These are phyloP conservation scores for Dioscorea zingiberensis DNA, from an alignment of 106 monocot species.

Conservation along the genomic window DNA sequence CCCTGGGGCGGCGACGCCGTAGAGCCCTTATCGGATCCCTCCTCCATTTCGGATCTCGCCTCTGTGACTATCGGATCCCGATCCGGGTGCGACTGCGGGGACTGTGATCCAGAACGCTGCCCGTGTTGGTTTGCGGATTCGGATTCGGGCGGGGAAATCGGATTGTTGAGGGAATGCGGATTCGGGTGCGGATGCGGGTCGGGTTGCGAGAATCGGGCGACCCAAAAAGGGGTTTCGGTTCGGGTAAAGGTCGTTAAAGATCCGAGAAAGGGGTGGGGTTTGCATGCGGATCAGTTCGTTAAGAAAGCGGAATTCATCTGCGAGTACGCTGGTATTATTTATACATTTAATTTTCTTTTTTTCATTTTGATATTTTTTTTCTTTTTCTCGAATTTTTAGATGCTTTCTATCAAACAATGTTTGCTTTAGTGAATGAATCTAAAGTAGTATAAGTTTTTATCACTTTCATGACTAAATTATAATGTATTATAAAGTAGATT, in stretches of 20 bases:
- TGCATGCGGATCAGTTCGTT: constrained; percentile 42
- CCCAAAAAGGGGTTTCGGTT: constrained; percentile 43
- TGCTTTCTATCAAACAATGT: no score
- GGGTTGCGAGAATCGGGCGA: constrained; percentile 38
- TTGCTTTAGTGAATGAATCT: no score
- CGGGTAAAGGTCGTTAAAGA: constrained; percentile 35
- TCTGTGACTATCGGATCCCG: not conserved
- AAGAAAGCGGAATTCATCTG: constrained; percentile 45
- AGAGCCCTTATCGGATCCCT: not conserved
- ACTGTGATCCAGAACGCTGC: constrained; percentile 11
- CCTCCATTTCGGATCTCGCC: constrained; percentile 6
- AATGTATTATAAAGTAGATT: no score
- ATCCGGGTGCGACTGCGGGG: constrained; percentile 34
- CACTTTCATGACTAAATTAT: no score
- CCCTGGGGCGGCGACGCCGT: constrained; percentile 27
- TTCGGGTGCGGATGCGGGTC: constrained; percentile 30
- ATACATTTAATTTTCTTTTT: no score
- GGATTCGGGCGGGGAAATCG: constrained; percentile 6
- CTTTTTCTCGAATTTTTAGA: no score
- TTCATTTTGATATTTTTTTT: not conserved
- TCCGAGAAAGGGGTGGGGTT: constrained; percentile 55
- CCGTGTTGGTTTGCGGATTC: constrained; percentile 7
- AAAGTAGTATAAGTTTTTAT: no score
- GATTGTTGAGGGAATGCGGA: constrained; percentile 44
- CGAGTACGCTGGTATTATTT: constrained; percentile 51